Evolutionary conservation across 139 green algal species (phyloP).

Genomic region (Picochlorum sp.): DNA sequence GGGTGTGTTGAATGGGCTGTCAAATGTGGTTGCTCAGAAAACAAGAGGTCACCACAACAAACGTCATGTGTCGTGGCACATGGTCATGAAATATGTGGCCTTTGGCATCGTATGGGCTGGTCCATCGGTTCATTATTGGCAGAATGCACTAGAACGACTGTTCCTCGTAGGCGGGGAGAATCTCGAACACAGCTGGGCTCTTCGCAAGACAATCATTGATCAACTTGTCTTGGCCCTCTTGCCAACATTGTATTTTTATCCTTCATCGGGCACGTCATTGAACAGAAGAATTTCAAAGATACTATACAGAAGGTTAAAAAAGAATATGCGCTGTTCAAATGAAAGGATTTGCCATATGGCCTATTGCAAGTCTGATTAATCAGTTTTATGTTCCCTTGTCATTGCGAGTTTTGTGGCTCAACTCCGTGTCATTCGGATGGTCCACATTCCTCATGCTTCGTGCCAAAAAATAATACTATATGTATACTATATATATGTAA

Average conservation of each 20-base stretch:
- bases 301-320: not conserved
- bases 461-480: not conserved
- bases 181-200: not conserved
- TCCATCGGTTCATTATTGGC: constrained; percentile 24
- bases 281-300: constrained; percentile 3
- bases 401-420: constrained; percentile 21
- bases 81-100: constrained; percentile 8
- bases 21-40: constrained; percentile 24
- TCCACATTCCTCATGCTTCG: constrained; percentile 19
- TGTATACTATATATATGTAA: not conserved
- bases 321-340: constrained; percentile 8
- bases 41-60: not conserved
- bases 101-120: constrained; percentile 22
- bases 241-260: constrained; percentile 24
- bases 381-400: constrained; percentile 18
- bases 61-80: constrained; percentile 13
- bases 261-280: constrained; percentile 6
- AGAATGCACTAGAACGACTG: constrained; percentile 17
- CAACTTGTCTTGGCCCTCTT: constrained; percentile 22
- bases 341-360: constrained; percentile 22
- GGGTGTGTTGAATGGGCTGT: not conserved
- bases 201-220: constrained; percentile 13
- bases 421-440: constrained; percentile 18
- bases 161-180: constrained; percentile 11
- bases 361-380: constrained; percentile 19